A percentile compares a stretch with the other conserved stretches of the same genome.
These are phyloP conservation scores for Phytophthora nicotianae DNA, from an alignment of 352 stramenopile species.

Conservation along the genomic window DNA sequence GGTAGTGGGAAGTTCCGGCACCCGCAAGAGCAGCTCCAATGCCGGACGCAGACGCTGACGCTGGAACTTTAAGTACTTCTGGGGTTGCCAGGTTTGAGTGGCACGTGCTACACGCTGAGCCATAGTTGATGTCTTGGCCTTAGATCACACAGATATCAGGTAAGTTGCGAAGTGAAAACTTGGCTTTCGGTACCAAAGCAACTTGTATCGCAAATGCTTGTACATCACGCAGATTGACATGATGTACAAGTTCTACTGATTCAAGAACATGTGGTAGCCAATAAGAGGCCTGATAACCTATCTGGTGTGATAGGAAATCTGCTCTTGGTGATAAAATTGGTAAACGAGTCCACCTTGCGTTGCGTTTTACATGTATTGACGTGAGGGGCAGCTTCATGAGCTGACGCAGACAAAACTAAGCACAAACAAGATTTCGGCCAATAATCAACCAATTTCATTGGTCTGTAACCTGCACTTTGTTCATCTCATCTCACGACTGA, in stretches of 20 bases:
- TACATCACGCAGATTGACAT: slow-evolving; percentile 6
- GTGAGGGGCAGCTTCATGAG: too few species aligned
- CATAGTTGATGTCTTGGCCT: slow-evolving; percentile 1
- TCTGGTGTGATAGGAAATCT: not conserved
- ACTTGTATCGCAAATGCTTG: not conserved
- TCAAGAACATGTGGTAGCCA: not conserved
- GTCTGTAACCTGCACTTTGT: too few species aligned
- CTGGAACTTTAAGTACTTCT: slow-evolving; percentile 74
- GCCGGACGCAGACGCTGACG: slow-evolving; percentile 59
- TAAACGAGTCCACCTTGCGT: not conserved
- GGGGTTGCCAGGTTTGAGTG: slow-evolving; percentile 56
- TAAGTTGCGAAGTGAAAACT: slow-evolving; percentile 1
- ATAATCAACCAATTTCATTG: too few species aligned
- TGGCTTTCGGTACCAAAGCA: not conserved
- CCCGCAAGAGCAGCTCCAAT: slow-evolving; percentile 61
- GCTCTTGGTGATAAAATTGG: not conserved
- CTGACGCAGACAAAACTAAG: too few species aligned
- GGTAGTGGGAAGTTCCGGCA: slow-evolving; percentile 30
- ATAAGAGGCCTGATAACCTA: not conserved
- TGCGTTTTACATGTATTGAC: not conserved
- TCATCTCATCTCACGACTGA: too few species aligned
- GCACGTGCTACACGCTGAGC: slow-evolving; percentile 26
- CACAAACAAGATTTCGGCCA: too few species aligned
- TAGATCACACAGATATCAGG: not conserved
- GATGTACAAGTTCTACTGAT: slow-evolving; percentile 8